These are phyloP conservation scores for Teratosphaeria viscida DNA, from an alignment of 2,329 filamentous ascomycete genomes.

Conservation along the genomic window DNA sequence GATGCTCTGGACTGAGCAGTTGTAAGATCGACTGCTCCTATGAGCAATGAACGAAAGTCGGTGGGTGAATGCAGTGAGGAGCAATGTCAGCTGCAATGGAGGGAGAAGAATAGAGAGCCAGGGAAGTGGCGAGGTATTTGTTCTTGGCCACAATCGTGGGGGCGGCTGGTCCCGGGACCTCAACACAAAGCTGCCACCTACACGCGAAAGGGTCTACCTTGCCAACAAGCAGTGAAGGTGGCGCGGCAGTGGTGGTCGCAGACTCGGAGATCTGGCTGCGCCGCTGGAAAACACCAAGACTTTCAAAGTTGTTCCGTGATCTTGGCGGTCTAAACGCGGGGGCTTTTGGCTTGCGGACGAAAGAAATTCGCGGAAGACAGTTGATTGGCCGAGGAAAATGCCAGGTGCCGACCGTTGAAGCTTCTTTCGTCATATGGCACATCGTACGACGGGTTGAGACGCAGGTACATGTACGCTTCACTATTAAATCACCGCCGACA, in stretches of 20 bases:
- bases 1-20: conserved; percentile 4
- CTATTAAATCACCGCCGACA: not conserved
- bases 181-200: not conserved
- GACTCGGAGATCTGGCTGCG: not conserved
- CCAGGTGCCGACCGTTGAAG: not conserved
- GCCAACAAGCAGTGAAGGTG: not conserved
- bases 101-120: not conserved
- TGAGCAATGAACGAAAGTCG: conserved; percentile 1
- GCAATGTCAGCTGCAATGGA: conserved; percentile 1
- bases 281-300: not conserved
- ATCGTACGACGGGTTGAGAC: not conserved
- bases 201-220: not conserved
- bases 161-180: not conserved
- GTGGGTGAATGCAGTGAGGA: not conserved
- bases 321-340: not conserved
- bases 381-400: not conserved
- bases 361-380: not conserved
- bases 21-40: not conserved
- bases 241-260: not conserved
- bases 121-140: not conserved
- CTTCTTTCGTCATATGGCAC: not conserved
- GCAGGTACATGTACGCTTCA: not conserved
- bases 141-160: not conserved
- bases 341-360: not conserved
- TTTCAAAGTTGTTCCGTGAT: not conserved